phyloP scores from a whole-genome alignment of 345 rosid species.

The Anastatica hierochuntica region DNA sequence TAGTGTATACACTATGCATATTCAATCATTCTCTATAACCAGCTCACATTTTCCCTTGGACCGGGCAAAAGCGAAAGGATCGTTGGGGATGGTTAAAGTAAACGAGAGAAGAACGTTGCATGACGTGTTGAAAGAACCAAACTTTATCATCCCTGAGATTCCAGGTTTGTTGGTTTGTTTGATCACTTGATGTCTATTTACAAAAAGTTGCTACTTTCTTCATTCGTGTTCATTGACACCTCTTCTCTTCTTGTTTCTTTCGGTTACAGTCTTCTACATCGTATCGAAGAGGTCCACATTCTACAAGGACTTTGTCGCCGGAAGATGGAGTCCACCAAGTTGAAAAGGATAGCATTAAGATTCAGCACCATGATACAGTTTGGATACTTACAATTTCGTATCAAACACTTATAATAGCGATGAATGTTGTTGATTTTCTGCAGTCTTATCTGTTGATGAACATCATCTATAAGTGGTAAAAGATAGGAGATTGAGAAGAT shows the following conservation, averaged over 20 bases:
- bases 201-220: neutral
- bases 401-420: no score
- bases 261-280: slow-evolving; percentile 49
- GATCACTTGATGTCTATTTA: no score
- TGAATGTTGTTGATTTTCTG: no score
- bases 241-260: neutral
- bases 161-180: slow-evolving; percentile 46
- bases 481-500: no score
- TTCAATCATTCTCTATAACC: neutral
- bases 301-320: slow-evolving; percentile 52
- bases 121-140: slow-evolving; percentile 56
- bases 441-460: no score
- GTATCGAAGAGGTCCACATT: slow-evolving; percentile 62
- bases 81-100: slow-evolving; percentile 56
- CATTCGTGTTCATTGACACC: neutral
- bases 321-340: slow-evolving; percentile 45
- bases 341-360: no score
- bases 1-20: neutral
- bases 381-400: no score
- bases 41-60: neutral
- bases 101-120: slow-evolving; percentile 54
- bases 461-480: no score
- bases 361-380: no score
- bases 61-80: slow-evolving; percentile 26
- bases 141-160: slow-evolving; percentile 54